Percentiles rank a stretch among this genome's conserved stretches.
These are phyloP conservation scores for Phialocephala subalpina DNA, from an alignment of 2,329 filamentous ascomycete species.

Conservation along the genomic window DNA sequence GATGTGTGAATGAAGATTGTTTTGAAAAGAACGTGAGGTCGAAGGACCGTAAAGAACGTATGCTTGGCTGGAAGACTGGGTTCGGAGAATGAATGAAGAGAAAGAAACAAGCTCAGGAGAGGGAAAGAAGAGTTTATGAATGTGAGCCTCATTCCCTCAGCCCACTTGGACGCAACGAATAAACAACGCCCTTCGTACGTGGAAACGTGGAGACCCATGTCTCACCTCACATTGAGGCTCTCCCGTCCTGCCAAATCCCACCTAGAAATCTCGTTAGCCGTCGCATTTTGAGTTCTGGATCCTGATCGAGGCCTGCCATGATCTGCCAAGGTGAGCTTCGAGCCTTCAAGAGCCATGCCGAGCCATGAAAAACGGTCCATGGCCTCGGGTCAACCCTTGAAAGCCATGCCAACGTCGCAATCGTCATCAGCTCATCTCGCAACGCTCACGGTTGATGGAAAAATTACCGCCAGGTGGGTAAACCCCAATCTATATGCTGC, in stretches of 20 bases:
- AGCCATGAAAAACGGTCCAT: neutral
- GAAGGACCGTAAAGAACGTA: constrained; percentile 33
- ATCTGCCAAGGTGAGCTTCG: too few relatives aligned
- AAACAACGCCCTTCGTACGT: constrained; percentile 11
- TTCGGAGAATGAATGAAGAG: constrained; percentile 17
- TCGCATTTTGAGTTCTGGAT: neutral
- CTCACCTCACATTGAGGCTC: neutral
- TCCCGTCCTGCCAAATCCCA: too few relatives aligned
- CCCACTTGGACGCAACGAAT: constrained; percentile 6
- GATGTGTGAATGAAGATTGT: constrained; percentile 27
- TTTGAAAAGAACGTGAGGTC: constrained; percentile 34
- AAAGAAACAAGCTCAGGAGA: neutral
- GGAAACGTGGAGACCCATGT: constrained; percentile 5
- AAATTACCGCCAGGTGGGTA: constrained; percentile 9
- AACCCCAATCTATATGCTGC: constrained; percentile 20
- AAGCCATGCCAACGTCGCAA: neutral
- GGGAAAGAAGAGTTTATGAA: neutral
- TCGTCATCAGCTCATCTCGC: neutral
- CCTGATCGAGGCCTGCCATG: neutral
- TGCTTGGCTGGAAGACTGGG: constrained; percentile 29
- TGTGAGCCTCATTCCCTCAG: neutral
- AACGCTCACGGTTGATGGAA: neutral
- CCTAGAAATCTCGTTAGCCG: neutral
- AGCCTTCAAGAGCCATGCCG: too few relatives aligned
- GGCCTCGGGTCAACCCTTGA: constrained; percentile 1